Conservation (phyloP, 768 basidiomycete genomes). For the Lyophyllum shimeji region DNA sequence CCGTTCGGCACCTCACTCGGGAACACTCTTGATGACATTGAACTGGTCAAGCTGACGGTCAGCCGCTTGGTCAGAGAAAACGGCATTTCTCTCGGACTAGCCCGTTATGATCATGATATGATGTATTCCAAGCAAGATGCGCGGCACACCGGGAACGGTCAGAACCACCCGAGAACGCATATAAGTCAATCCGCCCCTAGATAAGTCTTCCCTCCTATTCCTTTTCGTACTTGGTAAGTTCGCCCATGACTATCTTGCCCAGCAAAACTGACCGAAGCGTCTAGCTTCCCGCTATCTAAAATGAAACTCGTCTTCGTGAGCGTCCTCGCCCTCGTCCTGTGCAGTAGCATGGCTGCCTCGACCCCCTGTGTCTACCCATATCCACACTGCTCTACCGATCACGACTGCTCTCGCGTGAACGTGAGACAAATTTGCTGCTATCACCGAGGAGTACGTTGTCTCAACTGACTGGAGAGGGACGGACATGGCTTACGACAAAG, state of each 20-base stretch:
- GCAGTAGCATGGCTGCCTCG: background rate
- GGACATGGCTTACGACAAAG: background rate
- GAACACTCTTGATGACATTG: background rate
- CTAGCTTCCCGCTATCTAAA: background rate
- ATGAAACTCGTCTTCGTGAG: background rate
- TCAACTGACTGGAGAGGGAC: background rate
- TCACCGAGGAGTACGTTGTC: slow-evolving; percentile 2
- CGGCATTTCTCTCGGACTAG: no score
- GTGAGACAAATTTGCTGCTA: slow-evolving; percentile 1
- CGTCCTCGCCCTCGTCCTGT: background rate
- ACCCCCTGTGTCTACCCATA: background rate
- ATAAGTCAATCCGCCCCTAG: background rate
- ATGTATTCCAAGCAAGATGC: background rate
- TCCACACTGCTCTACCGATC: background rate
- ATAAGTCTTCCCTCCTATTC: background rate
- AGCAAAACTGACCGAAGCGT: background rate
- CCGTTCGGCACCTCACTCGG: background rate
- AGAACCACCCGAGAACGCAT: background rate
- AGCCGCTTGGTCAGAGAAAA: no score
- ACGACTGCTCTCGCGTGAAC: background rate
- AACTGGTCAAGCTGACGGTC: no score
- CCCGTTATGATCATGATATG: no score
- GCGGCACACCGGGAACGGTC: background rate
- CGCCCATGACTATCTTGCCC: background rate
- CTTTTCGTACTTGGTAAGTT: background rate